A percentile compares a stretch with the other conserved stretches of the same genome.
phyloP scores from a whole-genome alignment of 331 rosid species.

The Saraca asoca region DNA sequence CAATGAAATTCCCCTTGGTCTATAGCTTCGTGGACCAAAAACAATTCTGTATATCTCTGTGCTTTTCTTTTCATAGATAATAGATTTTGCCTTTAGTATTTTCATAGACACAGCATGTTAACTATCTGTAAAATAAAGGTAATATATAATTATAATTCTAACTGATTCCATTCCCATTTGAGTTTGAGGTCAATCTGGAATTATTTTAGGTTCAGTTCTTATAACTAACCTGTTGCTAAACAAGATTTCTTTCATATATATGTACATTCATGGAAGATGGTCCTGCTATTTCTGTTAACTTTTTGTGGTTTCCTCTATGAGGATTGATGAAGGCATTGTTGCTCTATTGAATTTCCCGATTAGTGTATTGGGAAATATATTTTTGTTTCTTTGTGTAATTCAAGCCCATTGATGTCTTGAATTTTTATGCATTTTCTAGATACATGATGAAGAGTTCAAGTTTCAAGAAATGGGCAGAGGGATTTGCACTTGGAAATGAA shows the following conservation, averaged over 20 bases:
- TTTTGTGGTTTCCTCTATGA: neutral
- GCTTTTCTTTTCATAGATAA: slow-evolving; percentile 11
- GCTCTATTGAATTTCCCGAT: neutral
- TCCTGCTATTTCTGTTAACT: neutral
- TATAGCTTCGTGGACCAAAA: neutral
- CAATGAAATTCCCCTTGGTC: neutral
- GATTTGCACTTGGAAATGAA: slow-evolving; percentile 66
- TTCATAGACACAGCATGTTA: neutral
- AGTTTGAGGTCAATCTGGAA: neutral
- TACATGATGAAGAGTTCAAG: slow-evolving; percentile 69
- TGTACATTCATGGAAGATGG: neutral
- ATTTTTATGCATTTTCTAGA: slow-evolving; percentile 37
- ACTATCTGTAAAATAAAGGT: neutral
- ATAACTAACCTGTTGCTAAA: neutral
- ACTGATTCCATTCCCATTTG: neutral
- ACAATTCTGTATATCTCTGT: neutral
- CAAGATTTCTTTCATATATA: neutral
- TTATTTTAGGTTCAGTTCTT: slow-evolving; percentile 5
- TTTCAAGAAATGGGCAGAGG: slow-evolving; percentile 53
- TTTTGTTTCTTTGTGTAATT: slow-evolving; percentile 3
- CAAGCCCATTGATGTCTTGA: slow-evolving; percentile 25
- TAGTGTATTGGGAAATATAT: neutral
- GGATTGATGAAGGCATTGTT: slow-evolving; percentile 4
- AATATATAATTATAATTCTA: neutral
- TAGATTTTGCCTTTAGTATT: slow-evolving; percentile 3